Conservation (phyloP, 2,329 filamentous ascomycete genomes). For the Geosmithia flava region DNA sequence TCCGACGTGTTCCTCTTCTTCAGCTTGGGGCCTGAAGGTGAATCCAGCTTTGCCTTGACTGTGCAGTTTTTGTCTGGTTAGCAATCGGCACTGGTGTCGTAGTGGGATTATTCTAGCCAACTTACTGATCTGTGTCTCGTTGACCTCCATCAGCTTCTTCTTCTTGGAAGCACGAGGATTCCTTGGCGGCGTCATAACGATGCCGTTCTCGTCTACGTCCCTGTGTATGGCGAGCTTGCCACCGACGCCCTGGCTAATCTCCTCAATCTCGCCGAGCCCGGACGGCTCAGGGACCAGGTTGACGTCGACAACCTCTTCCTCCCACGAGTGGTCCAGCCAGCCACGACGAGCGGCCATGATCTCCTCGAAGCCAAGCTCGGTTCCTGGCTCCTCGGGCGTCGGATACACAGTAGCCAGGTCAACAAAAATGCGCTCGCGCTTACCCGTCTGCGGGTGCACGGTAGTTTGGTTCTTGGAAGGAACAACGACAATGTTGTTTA, state of each 20-base stretch:
- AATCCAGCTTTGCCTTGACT: slow-evolving; percentile 92
- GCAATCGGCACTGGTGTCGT: background rate
- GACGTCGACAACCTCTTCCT: slow-evolving; percentile 25
- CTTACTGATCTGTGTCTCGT: slow-evolving; percentile 87
- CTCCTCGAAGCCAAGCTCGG: slow-evolving; percentile 86
- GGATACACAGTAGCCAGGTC: slow-evolving; percentile 80
- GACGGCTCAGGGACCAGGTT: slow-evolving; percentile 15
- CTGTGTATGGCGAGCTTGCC: slow-evolving; percentile 29
- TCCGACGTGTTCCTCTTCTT: slow-evolving; percentile 64
- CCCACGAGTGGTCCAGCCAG: slow-evolving; percentile 48
- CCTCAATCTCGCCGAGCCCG: slow-evolving; percentile 15
- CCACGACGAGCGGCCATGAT: slow-evolving; percentile 69
- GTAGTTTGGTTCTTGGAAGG: slow-evolving; percentile 66
- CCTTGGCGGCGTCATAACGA: slow-evolving; percentile 27
- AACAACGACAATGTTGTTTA: slow-evolving; percentile 56
- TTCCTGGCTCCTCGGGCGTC: slow-evolving; percentile 53
- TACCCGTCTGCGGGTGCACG: slow-evolving; percentile 70
- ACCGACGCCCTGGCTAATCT: slow-evolving; percentile 11
- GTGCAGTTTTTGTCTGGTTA: slow-evolving; percentile 10
- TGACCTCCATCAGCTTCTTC: slow-evolving; percentile 73
- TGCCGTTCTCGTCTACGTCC: slow-evolving; percentile 50
- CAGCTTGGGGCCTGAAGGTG: slow-evolving; percentile 73
- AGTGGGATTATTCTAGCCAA: slow-evolving; percentile 6
- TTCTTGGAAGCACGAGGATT: slow-evolving; percentile 43
- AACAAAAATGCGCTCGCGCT: slow-evolving; percentile 77